These are phyloP conservation scores for Pseudomicrostroma phylloplanum DNA, from an alignment of 1,284 basidiomycete genomes.

Conservation along the genomic window DNA sequence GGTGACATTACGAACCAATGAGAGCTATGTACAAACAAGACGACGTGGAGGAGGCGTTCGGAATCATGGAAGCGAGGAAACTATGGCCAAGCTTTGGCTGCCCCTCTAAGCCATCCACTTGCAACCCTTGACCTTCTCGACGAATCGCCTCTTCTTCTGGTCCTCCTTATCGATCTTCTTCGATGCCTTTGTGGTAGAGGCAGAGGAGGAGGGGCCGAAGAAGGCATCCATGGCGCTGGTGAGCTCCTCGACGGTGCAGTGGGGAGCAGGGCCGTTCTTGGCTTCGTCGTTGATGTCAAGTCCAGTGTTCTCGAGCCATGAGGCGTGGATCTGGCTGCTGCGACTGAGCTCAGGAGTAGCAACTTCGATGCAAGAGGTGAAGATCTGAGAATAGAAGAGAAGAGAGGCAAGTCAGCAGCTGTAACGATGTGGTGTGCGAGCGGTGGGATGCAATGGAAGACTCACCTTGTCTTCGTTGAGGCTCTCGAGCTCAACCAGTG, in stretches of 20 bases:
- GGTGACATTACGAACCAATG: too few relatives aligned
- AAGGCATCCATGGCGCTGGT: background rate
- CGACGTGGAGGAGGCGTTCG: too few relatives aligned
- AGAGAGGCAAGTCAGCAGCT: background rate
- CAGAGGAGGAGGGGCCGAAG: background rate
- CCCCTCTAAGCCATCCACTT: background rate
- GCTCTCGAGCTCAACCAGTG: background rate
- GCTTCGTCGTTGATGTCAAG: slow-evolving; percentile 1
- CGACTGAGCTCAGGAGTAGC: background rate
- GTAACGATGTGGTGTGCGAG: background rate
- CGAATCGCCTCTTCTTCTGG: background rate
- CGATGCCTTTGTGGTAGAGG: too few relatives aligned
- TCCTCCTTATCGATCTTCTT: background rate
- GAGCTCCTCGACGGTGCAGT: slow-evolving; percentile 5
- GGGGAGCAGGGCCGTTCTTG: background rate
- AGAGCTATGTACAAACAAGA: too few relatives aligned
- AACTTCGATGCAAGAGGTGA: background rate
- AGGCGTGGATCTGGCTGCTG: background rate
- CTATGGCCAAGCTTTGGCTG: too few relatives aligned
- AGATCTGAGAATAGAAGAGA: background rate
- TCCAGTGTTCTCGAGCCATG: background rate
- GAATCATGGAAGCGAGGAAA: too few relatives aligned
- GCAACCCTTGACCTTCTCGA: background rate
- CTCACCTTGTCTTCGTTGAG: slow-evolving; percentile 2
- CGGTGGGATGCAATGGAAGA: background rate